Evolutionary conservation across 257 asterid genomes (phyloP).

Genomic region (Gentiana straminea): DNA sequence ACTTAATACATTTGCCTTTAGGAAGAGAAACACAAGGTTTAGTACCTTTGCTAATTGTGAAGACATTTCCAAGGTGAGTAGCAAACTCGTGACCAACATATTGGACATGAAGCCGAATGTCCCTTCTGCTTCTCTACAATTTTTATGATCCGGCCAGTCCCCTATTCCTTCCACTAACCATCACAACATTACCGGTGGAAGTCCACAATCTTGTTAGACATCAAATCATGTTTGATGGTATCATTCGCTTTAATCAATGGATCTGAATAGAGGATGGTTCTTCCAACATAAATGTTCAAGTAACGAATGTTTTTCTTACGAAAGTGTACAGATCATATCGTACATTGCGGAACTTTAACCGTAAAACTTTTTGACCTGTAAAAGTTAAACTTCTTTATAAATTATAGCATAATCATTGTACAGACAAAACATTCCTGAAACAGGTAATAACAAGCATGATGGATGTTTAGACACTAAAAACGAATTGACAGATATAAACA

Average conservation of each 20-base stretch:
- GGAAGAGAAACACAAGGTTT: conserved; percentile 78
- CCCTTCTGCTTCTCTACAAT: conserved; percentile 70
- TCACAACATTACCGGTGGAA: conserved; percentile 63
- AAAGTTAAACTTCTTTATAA: no score
- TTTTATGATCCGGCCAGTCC: conserved; percentile 69
- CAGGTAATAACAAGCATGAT: no score
- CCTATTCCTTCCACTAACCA: conserved; percentile 80
- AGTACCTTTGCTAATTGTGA: conserved; percentile 55
- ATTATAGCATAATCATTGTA: no score
- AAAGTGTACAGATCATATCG: conserved; percentile 49
- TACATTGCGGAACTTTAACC: conserved; percentile 65
- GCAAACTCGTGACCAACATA: conserved; percentile 65
- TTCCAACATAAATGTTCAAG: conserved; percentile 59
- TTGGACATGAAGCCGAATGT: conserved; percentile 52
- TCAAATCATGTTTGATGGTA: conserved; percentile 57
- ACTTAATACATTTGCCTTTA: conserved; percentile 62
- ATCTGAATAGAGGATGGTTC: conserved; percentile 65
- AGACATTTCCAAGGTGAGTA: conserved; percentile 58
- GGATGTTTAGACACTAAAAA: no score
- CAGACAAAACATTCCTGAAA: no score
- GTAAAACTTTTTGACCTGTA: no score
- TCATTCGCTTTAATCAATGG: conserved; percentile 68
- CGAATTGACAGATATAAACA: no score
- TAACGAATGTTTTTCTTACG: conserved; percentile 63
- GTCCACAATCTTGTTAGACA: conserved; percentile 39